Percentiles rank a stretch among this genome's conserved stretches.
These are phyloP conservation scores for Candida tammaniensis DNA, from an alignment of 805 yeast species.

Conservation along the genomic window DNA sequence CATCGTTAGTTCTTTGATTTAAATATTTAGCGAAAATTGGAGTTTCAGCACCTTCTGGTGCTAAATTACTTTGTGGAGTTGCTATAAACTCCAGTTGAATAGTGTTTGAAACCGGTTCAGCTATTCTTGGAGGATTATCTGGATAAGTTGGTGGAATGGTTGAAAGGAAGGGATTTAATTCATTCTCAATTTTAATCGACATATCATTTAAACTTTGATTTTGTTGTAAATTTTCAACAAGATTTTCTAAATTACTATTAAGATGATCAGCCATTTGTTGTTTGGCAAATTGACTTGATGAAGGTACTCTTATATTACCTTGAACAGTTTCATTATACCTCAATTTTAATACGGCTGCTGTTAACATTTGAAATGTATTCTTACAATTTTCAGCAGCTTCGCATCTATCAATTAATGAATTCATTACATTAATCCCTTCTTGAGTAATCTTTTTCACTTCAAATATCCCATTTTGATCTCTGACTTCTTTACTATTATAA, in stretches of 20 bases:
- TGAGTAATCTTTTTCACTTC: slow-evolving; percentile 48
- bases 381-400: slow-evolving; percentile 75
- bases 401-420: slow-evolving; percentile 63
- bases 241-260: slow-evolving; percentile 35
- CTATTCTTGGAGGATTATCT: background rate
- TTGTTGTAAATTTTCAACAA: slow-evolving; percentile 31
- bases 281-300: slow-evolving; percentile 19
- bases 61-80: too few relatives aligned
- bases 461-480: slow-evolving; percentile 43
- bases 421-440: slow-evolving; percentile 56
- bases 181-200: slow-evolving; percentile 3
- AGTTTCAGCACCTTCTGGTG: too few relatives aligned
- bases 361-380: slow-evolving; percentile 66
- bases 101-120: background rate
- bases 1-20: too few relatives aligned
- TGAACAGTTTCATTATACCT: slow-evolving; percentile 40
- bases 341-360: slow-evolving; percentile 67
- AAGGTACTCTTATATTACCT: slow-evolving; percentile 23
- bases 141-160: background rate
- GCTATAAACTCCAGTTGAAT: slow-evolving; percentile 1
- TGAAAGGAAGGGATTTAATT: slow-evolving; percentile 10
- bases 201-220: slow-evolving; percentile 1
- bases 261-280: slow-evolving; percentile 26
- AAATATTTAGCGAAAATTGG: slow-evolving; percentile 1
- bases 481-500: slow-evolving; percentile 61